Evolutionary conservation across 345 rosid genomes (phyloP).

Genomic region (Pugionium cornutum): DNA sequence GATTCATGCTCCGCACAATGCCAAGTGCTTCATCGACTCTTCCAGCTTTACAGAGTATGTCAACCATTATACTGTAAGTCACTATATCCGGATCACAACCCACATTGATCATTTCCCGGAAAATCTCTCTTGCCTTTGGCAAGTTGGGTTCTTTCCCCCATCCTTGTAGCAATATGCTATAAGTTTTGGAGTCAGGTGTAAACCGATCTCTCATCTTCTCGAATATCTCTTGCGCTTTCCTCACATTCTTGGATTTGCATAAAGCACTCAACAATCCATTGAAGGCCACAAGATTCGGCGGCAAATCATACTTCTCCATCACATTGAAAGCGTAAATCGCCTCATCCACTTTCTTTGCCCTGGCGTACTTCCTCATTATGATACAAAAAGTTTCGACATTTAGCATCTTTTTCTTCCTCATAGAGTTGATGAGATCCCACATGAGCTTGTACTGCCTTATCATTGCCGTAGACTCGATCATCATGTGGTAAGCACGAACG

Average conservation of each 20-base stretch:
- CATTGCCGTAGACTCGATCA: conserved; percentile 77
- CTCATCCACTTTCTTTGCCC: conserved; percentile 79
- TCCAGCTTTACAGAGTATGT: conserved; percentile 84
- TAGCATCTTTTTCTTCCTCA: conserved; percentile 66
- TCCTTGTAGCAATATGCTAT: conserved; percentile 81
- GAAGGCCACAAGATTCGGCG: conserved; percentile 68
- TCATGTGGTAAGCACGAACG: conserved; percentile 63
- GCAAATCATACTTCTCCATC: conserved; percentile 74
- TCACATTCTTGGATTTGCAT: conserved; percentile 85
- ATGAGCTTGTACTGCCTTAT: conserved; percentile 80
- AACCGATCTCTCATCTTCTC: conserved; percentile 59
- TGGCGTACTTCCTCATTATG: conserved; percentile 81
- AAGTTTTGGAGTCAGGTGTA: conserved; percentile 67
- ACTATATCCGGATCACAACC: conserved; percentile 85
- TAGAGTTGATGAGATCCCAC: conserved; percentile 83
- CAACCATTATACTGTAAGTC: conserved; percentile 84
- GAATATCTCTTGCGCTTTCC: conserved; percentile 88
- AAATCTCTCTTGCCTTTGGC: conserved; percentile 80
- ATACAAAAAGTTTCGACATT: conserved; percentile 87
- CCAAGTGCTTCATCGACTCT: conserved; percentile 86
- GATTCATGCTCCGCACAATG: conserved; percentile 65
- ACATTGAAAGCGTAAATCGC: conserved; percentile 80
- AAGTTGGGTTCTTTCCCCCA: conserved; percentile 92
- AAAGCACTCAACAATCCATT: conserved; percentile 81
- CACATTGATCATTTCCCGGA: conserved; percentile 60